Evolutionary conservation across 306 rosid genomes (phyloP).

Genomic region (Geum urbanum): DNA sequence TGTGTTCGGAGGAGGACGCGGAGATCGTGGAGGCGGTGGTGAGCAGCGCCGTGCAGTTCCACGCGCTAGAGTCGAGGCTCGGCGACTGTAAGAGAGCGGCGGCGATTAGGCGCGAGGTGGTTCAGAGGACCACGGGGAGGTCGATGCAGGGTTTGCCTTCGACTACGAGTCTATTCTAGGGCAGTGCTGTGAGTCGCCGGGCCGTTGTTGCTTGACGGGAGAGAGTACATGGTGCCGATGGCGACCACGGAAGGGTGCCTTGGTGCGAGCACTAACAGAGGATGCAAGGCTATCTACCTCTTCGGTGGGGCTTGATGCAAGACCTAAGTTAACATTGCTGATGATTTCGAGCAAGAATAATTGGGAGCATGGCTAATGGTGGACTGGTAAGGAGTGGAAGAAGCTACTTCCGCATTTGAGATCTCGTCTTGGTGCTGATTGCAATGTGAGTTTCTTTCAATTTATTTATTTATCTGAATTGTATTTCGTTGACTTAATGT

Average conservation of each 20-base stretch:
- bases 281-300: not conserved
- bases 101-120: not conserved
- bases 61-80: slow-evolving; percentile 27
- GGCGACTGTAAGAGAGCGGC: slow-evolving; percentile 28
- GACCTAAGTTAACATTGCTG: no score
- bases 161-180: not conserved
- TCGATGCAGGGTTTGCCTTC: not conserved
- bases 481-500: no score
- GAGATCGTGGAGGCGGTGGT: not conserved
- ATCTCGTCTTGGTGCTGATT: no score
- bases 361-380: no score
- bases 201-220: not conserved
- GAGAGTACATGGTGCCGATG: slow-evolving; percentile 1
- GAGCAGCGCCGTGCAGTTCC: slow-evolving; percentile 1
- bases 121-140: not conserved
- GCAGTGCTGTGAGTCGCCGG: slow-evolving; percentile 10
- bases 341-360: no score
- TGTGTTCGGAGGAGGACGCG: not conserved
- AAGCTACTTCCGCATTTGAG: no score
- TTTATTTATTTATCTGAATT: no score
- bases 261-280: slow-evolving; percentile 6
- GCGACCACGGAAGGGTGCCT: slow-evolving; percentile 7
- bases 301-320: not conserved
- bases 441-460: no score
- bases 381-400: no score